Evolutionary conservation across 768 basidiomycete species (phyloP).

Genomic region (Podaxis mareebaensis): DNA sequence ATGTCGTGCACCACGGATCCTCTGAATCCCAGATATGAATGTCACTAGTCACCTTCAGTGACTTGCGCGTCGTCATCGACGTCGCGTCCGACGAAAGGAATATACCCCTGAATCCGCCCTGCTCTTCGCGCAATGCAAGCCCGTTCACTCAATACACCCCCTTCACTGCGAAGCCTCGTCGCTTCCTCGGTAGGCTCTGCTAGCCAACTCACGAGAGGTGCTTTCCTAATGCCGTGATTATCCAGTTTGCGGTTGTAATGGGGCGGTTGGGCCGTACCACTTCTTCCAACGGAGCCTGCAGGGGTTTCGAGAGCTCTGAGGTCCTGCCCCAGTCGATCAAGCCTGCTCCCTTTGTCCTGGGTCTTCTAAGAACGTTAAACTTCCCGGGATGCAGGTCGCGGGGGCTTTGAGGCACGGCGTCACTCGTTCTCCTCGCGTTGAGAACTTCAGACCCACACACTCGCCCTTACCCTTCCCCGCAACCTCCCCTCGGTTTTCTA

Average conservation of each 20-base stretch:
- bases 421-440: background rate
- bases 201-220: slow-evolving; percentile 10
- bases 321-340: background rate
- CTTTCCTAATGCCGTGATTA: slow-evolving; percentile 1
- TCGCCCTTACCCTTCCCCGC: background rate
- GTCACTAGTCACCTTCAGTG: background rate
- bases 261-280: background rate
- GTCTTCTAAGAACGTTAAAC: background rate
- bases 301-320: background rate
- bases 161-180: background rate
- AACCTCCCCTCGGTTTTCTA: background rate
- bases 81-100: background rate
- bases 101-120: background rate
- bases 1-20: background rate
- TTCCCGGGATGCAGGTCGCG: background rate
- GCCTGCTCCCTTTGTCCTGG: slow-evolving; percentile 1
- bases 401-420: background rate
- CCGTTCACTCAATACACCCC: background rate
- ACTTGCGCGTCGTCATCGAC: background rate
- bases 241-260: slow-evolving; percentile 1
- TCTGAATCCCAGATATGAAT: background rate
- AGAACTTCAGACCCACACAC: background rate
- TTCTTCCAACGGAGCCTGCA: background rate
- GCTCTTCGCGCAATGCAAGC: background rate
- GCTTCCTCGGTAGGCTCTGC: background rate